Base-by-base conservation (phyloP, 805 yeast species). In the Kodamaea kakaduensis region DNA sequence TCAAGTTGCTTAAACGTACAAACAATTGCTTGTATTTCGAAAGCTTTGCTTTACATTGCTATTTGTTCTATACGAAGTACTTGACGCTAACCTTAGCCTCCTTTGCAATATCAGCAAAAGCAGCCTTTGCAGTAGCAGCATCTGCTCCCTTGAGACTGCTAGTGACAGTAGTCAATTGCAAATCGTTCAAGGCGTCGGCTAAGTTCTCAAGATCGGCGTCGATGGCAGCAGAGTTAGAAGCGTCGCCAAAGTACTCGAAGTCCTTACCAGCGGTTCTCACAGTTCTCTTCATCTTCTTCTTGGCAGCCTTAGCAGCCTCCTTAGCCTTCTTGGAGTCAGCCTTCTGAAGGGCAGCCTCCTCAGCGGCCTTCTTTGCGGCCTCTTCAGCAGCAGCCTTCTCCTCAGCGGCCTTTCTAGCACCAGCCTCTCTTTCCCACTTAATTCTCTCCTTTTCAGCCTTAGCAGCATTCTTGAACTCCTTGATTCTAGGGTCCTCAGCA, bases 361-460 rank as follows among this genome's bases (percentile, higher is more conserved):
- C 89, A 33, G 80, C 94, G 43, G 83, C 93, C 56, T 77, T 80
- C 47, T 77, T 79, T 51, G 78, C 78, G 48, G 83, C 85, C 46
- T 70, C 78, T 55, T 86, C 96, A 53, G 84, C 97, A 35, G 84
- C 95, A 51, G 84, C 96, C 58, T 81, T 82, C 57, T 75, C 84
- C 64, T 87, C 98, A 43, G 96, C 96, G 46, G 94, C 97, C 60
- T 87, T 81, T 73, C 97, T 84, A 20, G 95, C 79, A 51, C 96
- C 97, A 36, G 97, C 96, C 64, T 89, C 97, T 63, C 81, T 84
- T 65, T 93, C 97, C 97, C 97, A 90, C 69, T 90, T 93, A 74
- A 73, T 78, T 64, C 78, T 79, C 58, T 85, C 98, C 75, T 90
- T 90, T 61, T 85, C 97, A 62, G 81, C 81, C 78, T 85, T 86